phyloP scores from a whole-genome alignment of 2,329 filamentous ascomycete genomes.

The Xylaria sp. region DNA sequence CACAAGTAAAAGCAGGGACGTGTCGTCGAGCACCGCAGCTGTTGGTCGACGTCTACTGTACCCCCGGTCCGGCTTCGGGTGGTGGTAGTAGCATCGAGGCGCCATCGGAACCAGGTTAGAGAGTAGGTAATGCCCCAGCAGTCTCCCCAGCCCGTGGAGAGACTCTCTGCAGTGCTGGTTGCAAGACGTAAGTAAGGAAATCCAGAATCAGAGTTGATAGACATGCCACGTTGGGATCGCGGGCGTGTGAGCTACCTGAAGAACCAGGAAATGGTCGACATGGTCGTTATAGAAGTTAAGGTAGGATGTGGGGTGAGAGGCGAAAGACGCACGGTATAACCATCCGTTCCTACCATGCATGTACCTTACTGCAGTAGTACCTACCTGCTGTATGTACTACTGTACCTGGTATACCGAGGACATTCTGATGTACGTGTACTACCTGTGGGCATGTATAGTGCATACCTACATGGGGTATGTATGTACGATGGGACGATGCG shows the following conservation, averaged over 20 bases:
- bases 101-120: constrained; percentile 32
- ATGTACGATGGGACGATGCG: neutral
- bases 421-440: too few relatives aligned
- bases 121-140: neutral
- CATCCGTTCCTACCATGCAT: neutral
- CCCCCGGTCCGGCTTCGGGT: constrained; percentile 29
- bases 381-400: too few relatives aligned
- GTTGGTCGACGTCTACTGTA: constrained; percentile 22
- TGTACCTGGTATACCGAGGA: too few relatives aligned
- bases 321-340: neutral
- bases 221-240: constrained; percentile 31
- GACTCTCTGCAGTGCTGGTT: constrained; percentile 10
- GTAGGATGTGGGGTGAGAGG: constrained; percentile 11
- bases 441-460: too few relatives aligned
- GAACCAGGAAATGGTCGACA: constrained; percentile 24
- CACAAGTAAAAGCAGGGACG: constrained; percentile 1
- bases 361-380: too few relatives aligned
- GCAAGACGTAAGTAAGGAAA: constrained; percentile 30
- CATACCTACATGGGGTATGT: neutral
- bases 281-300: constrained; percentile 1
- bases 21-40: constrained; percentile 15
- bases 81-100: constrained; percentile 26
- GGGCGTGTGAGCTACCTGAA: constrained; percentile 21
- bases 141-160: constrained; percentile 17
- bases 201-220: constrained; percentile 15